Conservation (phyloP, 2,329 filamentous ascomycete genomes). For the Aspergillus candidus region DNA sequence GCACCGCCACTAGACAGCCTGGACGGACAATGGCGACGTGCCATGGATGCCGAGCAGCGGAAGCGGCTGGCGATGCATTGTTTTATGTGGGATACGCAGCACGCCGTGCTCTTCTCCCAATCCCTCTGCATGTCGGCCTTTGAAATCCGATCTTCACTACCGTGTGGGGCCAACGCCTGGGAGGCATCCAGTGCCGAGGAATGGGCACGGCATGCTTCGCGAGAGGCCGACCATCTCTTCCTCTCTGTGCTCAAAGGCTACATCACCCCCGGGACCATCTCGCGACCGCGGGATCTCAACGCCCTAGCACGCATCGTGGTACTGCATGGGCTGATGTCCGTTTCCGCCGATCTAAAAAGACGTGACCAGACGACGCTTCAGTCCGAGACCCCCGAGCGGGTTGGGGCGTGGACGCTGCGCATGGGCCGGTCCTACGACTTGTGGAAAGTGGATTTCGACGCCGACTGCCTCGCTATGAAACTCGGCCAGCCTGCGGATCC, state of each 20-base stretch:
- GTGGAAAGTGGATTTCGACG: constrained; percentile 55
- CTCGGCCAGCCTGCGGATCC: constrained; percentile 26
- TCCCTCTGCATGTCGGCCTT: constrained; percentile 62
- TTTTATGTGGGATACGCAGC: constrained; percentile 63
- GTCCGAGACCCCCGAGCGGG: constrained; percentile 30
- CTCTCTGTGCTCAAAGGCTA: constrained; percentile 53
- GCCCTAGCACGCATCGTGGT: constrained; percentile 50
- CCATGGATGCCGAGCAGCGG: constrained; percentile 52
- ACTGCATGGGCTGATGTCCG: constrained; percentile 57
- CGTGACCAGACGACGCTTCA: constrained; percentile 57
- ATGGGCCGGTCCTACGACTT: constrained; percentile 50
- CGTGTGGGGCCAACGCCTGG: constrained; percentile 52
- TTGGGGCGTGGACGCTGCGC: constrained; percentile 47
- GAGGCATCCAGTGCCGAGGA: constrained; percentile 50
- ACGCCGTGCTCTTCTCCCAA: constrained; percentile 60
- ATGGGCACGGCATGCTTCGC: constrained; percentile 43
- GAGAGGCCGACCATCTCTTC: constrained; percentile 39
- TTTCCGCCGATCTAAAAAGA: constrained; percentile 57
- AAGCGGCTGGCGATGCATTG: constrained; percentile 56
- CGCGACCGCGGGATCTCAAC: constrained; percentile 41
- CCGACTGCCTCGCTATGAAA: constrained; percentile 41
- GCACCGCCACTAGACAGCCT: constrained; percentile 33
- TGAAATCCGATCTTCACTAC: constrained; percentile 53
- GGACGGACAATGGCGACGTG: constrained; percentile 47
- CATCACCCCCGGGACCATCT: constrained; percentile 40